Percentiles rank a stretch among this genome's conserved stretches.
These are phyloP conservation scores for Macrocybe gigantea DNA, from an alignment of 768 basidiomycete genomes.

Conservation along the genomic window DNA sequence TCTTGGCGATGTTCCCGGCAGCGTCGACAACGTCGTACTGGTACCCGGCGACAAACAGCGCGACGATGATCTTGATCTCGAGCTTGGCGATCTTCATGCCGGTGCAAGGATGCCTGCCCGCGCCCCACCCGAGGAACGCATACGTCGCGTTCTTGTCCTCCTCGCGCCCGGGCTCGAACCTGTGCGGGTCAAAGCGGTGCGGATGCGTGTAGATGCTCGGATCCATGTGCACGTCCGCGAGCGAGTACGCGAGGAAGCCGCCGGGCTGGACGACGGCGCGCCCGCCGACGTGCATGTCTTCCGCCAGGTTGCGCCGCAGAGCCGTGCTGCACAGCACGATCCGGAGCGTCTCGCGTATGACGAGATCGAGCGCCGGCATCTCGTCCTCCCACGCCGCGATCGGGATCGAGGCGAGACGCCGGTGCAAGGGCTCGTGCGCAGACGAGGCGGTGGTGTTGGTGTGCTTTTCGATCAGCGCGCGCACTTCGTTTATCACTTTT, in stretches of 20 bases:
- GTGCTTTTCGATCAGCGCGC: not conserved
- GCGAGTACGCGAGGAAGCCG: slow-evolving; percentile 24
- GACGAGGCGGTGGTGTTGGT: not conserved
- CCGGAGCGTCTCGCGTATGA: slow-evolving; percentile 7
- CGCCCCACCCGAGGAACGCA: slow-evolving; percentile 31
- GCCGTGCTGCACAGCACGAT: slow-evolving; percentile 1
- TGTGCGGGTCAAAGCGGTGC: slow-evolving; percentile 23
- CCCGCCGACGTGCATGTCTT: not conserved
- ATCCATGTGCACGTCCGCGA: slow-evolving; percentile 25
- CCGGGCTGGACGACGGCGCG: slow-evolving; percentile 7
- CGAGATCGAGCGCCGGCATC: slow-evolving; percentile 3
- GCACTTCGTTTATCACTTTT: not conserved
- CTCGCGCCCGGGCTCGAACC: slow-evolving; percentile 20
- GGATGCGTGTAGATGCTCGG: slow-evolving; percentile 25
- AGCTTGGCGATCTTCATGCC: slow-evolving; percentile 32
- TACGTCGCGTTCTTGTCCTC: slow-evolving; percentile 26
- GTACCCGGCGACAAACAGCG: slow-evolving; percentile 23
- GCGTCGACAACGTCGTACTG: slow-evolving; percentile 25
- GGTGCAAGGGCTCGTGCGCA: not conserved
- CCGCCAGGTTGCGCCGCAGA: slow-evolving; percentile 6
- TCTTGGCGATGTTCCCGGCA: slow-evolving; percentile 14
- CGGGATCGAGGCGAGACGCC: slow-evolving; percentile 7
- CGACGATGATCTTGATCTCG: slow-evolving; percentile 27
- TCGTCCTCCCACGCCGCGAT: slow-evolving; percentile 9
- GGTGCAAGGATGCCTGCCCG: slow-evolving; percentile 31